Evolutionary conservation across 768 basidiomycete species (phyloP).

Genomic region (Vararia minispora): DNA sequence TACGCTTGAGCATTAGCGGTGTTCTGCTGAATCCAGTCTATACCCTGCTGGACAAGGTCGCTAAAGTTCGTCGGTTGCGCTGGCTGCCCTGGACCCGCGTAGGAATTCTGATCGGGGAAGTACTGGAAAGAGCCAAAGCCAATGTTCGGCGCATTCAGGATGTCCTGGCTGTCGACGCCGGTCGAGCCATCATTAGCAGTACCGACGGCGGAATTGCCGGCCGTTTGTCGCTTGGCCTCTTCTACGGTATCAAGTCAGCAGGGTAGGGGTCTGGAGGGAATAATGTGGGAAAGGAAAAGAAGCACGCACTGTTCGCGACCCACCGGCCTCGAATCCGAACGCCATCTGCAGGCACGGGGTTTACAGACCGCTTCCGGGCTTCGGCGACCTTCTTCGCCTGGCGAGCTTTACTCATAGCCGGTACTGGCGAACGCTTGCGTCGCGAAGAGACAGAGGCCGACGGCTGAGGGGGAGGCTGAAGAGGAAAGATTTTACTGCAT

Average conservation of each 20-base stretch:
- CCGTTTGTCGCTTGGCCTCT: conserved; percentile 3
- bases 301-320: conserved; percentile 14
- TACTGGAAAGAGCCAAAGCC: conserved; percentile 28
- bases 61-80: conserved; percentile 8
- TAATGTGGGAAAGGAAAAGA: not conserved
- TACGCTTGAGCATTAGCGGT: conserved; percentile 12
- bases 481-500: conserved; percentile 22
- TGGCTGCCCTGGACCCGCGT: conserved; percentile 11
- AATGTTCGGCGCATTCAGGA: conserved; percentile 22
- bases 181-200: conserved; percentile 24
- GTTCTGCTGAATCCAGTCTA: conserved; percentile 22
- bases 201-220: conserved; percentile 17
- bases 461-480: conserved; percentile 10
- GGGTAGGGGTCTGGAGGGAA: not conserved
- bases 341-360: conserved; percentile 8
- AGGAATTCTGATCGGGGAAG: conserved; percentile 27
- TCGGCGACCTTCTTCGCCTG: conserved; percentile 12
- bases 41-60: conserved; percentile 19
- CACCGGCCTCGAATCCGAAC: conserved; percentile 17
- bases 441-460: conserved; percentile 10
- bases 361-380: too few species aligned
- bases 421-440: conserved; percentile 6
- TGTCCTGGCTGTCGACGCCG: conserved; percentile 28
- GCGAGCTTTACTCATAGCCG: conserved; percentile 12
- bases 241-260: conserved; percentile 1